Conservation (phyloP, 139 green algal species). For the Spirogloea muscicola region DNA sequence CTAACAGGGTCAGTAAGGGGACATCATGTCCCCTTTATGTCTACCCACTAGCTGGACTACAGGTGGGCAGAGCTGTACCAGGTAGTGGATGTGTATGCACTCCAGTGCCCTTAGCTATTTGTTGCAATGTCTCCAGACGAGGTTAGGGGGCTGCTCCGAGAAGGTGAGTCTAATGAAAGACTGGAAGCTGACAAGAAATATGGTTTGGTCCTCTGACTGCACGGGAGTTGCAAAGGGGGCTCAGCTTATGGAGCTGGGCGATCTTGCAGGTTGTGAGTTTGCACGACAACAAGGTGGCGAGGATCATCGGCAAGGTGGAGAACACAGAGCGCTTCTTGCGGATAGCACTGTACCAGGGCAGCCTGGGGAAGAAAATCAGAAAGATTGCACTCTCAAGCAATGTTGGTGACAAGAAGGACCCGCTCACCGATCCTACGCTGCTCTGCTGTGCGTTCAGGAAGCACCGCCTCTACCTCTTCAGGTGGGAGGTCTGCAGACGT, state of each 20-base stretch:
- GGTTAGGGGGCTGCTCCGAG: background rate
- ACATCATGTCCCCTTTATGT: background rate
- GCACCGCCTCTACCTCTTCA: conserved; percentile 92
- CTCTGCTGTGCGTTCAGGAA: conserved; percentile 76
- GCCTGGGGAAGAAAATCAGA: conserved; percentile 35
- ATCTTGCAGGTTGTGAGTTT: conserved; percentile 87
- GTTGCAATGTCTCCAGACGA: background rate
- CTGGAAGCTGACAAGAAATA: background rate
- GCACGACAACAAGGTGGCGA: conserved; percentile 63
- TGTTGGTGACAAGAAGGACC: conserved; percentile 16
- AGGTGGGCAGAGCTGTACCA: background rate
- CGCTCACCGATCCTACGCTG: conserved; percentile 73
- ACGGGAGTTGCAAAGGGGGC: too few species aligned
- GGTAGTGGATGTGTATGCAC: background rate
- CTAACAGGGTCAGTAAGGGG: background rate
- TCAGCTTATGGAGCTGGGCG: too few species aligned
- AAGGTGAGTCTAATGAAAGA: background rate
- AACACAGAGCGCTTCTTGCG: conserved; percentile 90
- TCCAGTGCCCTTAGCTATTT: background rate
- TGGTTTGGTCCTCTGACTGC: background rate
- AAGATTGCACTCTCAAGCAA: conserved; percentile 23
- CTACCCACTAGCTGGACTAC: background rate
- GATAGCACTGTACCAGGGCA: conserved; percentile 76
- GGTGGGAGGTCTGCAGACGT: conserved; percentile 60
- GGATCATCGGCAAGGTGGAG: conserved; percentile 85